Evolutionary conservation across 2,329 filamentous ascomycete species (phyloP), one percentile per base, ranked within the genome.

Genomic region (Pseudogymnoascus sp.): DNA sequence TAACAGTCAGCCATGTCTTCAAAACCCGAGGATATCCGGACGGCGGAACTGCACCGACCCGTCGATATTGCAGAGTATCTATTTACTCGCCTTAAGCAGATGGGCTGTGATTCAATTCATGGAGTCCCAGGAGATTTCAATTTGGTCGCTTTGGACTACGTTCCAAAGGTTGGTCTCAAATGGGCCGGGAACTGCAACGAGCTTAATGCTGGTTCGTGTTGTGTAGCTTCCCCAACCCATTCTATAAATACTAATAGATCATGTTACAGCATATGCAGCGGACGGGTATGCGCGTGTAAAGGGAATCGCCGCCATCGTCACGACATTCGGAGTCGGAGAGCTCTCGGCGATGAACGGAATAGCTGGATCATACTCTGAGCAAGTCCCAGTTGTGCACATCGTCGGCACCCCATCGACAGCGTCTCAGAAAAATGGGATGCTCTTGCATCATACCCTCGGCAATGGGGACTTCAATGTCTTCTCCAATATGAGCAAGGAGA

Each of bases 391-490:
- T 6, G 83, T 90, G 28, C 82, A 84, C 68, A 86, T 89, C 64
- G 85, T 88, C 43, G 81, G 81, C 10, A 78, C 78, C 21, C 81
- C 81, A 0, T 77, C 76, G 16, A 81, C 80, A 11, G 66, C 75
- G 14, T 78, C 78, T 5, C 80, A 83, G 69, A 76, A 75, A 64
- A 73, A 76, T 67, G 79, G 79, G 45, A 75, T 77, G 70, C 72
- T 83, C 31, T 74, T 85, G 62, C 88, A 92, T 74, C 89, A 91
- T 75, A 90, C 88, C 0, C 83, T 91, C 1, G 87, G 85, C 64
- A 90, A 90, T 69, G 88, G 91, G 65, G 88, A 96, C 77, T 96
- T 90, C 76, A 87, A 89, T 66, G 90, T 92, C 63, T 96, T 96
- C 75, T 82, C 86, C 69, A 84, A 90, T 72, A 96, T 96, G 88